Evolutionary conservation across 2,329 filamentous ascomycete genomes (phyloP).

Genomic region (Xylariomycetidae sp.): DNA sequence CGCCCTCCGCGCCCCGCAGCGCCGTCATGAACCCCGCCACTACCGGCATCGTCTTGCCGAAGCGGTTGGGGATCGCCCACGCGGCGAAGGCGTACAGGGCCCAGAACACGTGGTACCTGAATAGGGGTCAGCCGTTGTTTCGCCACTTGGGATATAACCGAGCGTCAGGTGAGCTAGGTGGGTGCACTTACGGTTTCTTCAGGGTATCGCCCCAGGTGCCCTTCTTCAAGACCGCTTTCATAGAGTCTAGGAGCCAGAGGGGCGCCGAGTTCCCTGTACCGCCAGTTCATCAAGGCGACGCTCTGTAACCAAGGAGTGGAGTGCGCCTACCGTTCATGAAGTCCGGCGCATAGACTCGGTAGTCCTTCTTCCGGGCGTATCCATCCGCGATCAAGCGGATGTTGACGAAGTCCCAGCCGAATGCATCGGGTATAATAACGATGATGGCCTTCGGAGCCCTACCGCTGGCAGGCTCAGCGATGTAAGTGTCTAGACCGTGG

Average conservation of each 20-base stretch:
- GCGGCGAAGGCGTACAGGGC: conserved; percentile 23
- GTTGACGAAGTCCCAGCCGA: conserved; percentile 50
- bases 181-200: conserved; percentile 23
- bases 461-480: conserved; percentile 32
- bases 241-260: conserved; percentile 22
- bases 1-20: conserved; percentile 26
- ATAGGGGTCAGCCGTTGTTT: not conserved
- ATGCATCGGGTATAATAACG: conserved; percentile 49
- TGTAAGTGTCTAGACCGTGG: conserved; percentile 43
- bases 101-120: conserved; percentile 15
- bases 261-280: conserved; percentile 20
- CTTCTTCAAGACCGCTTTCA: conserved; percentile 18
- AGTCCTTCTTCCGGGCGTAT: conserved; percentile 45
- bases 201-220: conserved; percentile 15
- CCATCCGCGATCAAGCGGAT: conserved; percentile 45
- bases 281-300: not conserved
- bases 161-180: not conserved
- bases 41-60: conserved; percentile 25
- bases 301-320: not conserved
- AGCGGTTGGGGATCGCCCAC: conserved; percentile 26
- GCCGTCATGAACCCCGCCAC: conserved; percentile 32
- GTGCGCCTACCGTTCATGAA: conserved; percentile 40
- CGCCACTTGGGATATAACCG: not conserved
- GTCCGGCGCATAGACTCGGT: conserved; percentile 48
- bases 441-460: conserved; percentile 39